phyloP scores from a whole-genome alignment of 768 basidiomycete genomes.

The Hericium alpestre region DNA sequence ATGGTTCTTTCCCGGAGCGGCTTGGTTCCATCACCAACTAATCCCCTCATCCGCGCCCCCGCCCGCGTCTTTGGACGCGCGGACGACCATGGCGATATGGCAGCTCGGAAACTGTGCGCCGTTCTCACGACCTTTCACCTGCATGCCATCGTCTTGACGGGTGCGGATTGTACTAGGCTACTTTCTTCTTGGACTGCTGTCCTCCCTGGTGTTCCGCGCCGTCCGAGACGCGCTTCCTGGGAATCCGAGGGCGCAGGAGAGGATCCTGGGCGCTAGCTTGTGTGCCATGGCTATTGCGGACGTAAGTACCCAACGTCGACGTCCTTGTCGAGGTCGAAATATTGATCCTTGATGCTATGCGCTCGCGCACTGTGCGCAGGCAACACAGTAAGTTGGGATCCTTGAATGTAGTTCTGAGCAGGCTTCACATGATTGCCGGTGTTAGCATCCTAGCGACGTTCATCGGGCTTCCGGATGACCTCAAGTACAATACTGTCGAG shows the following conservation, averaged over 20 bases:
- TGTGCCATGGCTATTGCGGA: constrained; percentile 59
- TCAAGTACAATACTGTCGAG: constrained; percentile 35
- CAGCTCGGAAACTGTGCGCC: constrained; percentile 57
- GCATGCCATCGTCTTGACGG: not conserved
- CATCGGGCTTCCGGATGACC: constrained; percentile 43
- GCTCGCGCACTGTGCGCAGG: constrained; percentile 22
- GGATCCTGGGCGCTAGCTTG: constrained; percentile 52
- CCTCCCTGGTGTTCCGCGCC: constrained; percentile 57
- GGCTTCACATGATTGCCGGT: not conserved
- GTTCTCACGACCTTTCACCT: not conserved
- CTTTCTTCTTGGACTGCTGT: constrained; percentile 51
- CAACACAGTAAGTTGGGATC: constrained; percentile 39
- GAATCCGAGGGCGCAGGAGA: constrained; percentile 55
- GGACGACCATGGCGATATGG: constrained; percentile 52
- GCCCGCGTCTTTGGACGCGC: constrained; percentile 30
- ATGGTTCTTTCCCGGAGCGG: constrained; percentile 48
- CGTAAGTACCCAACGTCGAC: constrained; percentile 30
- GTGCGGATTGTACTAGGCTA: constrained; percentile 34
- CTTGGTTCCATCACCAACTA: constrained; percentile 59
- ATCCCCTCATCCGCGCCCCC: constrained; percentile 35
- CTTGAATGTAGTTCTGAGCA: too few relatives aligned
- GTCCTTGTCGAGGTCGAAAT: not conserved
- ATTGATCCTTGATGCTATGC: too few relatives aligned
- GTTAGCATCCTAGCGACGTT: constrained; percentile 48
- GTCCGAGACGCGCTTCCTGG: constrained; percentile 47